Conservation (phyloP, 768 basidiomycete genomes). For the Mycena vulgaris region DNA sequence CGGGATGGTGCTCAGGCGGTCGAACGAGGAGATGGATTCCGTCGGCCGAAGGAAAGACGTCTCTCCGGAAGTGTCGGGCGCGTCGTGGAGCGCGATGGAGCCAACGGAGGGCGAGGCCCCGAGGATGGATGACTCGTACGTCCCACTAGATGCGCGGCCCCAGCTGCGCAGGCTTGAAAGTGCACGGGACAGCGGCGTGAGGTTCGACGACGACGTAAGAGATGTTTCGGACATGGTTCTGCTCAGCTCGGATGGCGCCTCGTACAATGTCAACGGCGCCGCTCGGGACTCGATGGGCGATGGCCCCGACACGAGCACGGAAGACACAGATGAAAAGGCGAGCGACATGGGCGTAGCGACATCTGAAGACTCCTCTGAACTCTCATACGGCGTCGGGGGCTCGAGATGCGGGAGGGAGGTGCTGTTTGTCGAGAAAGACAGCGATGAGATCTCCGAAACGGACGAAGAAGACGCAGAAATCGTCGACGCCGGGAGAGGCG, state of each 20-base stretch:
- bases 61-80: constrained; percentile 76
- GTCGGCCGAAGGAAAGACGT: constrained; percentile 82
- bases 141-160: constrained; percentile 75
- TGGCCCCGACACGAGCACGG: constrained; percentile 46
- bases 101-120: constrained; percentile 76
- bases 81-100: constrained; percentile 71
- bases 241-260: constrained; percentile 30
- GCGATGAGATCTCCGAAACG: constrained; percentile 21
- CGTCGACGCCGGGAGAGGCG: constrained; percentile 35
- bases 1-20: constrained; percentile 63
- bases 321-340: constrained; percentile 45
- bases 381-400: constrained; percentile 28
- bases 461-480: constrained; percentile 12
- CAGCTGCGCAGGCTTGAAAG: constrained; percentile 54
- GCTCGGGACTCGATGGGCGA: constrained; percentile 46
- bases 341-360: constrained; percentile 51
- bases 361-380: constrained; percentile 35
- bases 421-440: constrained; percentile 29
- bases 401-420: constrained; percentile 29
- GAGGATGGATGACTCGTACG: constrained; percentile 86
- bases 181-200: constrained; percentile 43
- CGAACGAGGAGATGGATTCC: constrained; percentile 57
- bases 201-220: constrained; percentile 28
- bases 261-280: constrained; percentile 20
- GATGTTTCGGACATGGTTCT: constrained; percentile 28